These are phyloP conservation scores for Teunomyces gatunensis DNA, from an alignment of 805 yeast species.

Conservation along the genomic window DNA sequence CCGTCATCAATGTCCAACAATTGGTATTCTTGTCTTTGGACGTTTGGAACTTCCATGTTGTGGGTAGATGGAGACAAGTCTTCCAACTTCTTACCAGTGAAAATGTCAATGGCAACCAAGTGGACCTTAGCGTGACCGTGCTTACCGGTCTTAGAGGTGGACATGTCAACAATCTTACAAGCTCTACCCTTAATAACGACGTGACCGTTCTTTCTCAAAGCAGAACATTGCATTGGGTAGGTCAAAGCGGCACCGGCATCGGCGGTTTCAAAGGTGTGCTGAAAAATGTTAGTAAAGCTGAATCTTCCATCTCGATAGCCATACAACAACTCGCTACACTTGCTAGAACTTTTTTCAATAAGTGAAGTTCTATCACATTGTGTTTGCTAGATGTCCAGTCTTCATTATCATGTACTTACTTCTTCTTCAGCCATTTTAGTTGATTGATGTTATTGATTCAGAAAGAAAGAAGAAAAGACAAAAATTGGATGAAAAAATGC, in stretches of 20 bases:
- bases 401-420: conserved; percentile 23
- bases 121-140: conserved; percentile 99
- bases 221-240: conserved; percentile 99
- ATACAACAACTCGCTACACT: background rate
- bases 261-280: conserved; percentile 96
- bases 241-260: conserved; percentile 98
- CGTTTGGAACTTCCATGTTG: conserved; percentile 99
- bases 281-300: conserved; percentile 24
- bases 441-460: conserved; percentile 4
- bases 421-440: conserved; percentile 42
- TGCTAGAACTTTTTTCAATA: background rate
- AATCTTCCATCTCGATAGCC: conserved; percentile 1
- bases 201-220: conserved; percentile 99
- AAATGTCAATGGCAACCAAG: conserved; percentile 97
- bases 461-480: conserved; percentile 3
- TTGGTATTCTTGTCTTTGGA: conserved; percentile 92
- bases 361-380: background rate
- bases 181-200: conserved; percentile 99
- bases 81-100: conserved; percentile 99
- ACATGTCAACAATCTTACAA: conserved; percentile 99
- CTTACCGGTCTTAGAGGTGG: conserved; percentile 99
- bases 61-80: conserved; percentile 99
- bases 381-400: background rate
- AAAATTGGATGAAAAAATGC: conserved; percentile 1
- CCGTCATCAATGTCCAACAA: conserved; percentile 98